Percentiles rank a stretch among this genome's conserved stretches.
These are phyloP conservation scores for Globisporangium nagaii DNA, from an alignment of 352 stramenopile species.

Conservation along the genomic window DNA sequence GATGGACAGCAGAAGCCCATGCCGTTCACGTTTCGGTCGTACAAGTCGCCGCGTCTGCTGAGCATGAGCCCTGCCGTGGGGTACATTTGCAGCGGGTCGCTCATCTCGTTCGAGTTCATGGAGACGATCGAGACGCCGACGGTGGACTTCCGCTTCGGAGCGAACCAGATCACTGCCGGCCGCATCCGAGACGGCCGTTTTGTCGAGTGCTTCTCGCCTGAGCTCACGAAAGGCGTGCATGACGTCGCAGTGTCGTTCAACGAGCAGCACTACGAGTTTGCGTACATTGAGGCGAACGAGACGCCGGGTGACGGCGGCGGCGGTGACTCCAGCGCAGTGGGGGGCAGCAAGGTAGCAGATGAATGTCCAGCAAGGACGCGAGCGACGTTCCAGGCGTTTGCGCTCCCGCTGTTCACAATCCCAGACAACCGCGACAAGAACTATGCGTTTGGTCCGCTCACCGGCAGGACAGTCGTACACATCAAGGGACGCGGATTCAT, in stretches of 20 bases:
- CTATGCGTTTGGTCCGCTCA: constrained; percentile 42
- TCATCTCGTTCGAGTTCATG: constrained; percentile 63
- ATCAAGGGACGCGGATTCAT: constrained; percentile 64
- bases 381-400: constrained; percentile 45
- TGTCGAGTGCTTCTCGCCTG: constrained; percentile 61
- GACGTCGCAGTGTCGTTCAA: constrained; percentile 58
- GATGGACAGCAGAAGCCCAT: constrained; percentile 39
- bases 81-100: constrained; percentile 56
- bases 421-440: constrained; percentile 33
- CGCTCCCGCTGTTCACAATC: constrained; percentile 50
- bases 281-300: constrained; percentile 5
- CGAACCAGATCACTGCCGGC: constrained; percentile 20
- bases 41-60: constrained; percentile 40
- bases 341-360: background rate
- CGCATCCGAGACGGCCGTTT: constrained; percentile 34
- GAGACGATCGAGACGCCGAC: constrained; percentile 49
- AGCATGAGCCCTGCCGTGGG: constrained; percentile 44
- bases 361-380: background rate
- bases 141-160: constrained; percentile 59
- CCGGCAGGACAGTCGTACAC: constrained; percentile 38
- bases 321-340: too few species aligned
- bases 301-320: background rate
- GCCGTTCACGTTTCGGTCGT: constrained; percentile 55
- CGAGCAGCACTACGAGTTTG: constrained; percentile 55
- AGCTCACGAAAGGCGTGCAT: constrained; percentile 36